Percentiles rank a stretch among this genome's conserved stretches.
Conservation (phyloP, 352 stramenopile species). For the Pythium graminicola region DNA sequence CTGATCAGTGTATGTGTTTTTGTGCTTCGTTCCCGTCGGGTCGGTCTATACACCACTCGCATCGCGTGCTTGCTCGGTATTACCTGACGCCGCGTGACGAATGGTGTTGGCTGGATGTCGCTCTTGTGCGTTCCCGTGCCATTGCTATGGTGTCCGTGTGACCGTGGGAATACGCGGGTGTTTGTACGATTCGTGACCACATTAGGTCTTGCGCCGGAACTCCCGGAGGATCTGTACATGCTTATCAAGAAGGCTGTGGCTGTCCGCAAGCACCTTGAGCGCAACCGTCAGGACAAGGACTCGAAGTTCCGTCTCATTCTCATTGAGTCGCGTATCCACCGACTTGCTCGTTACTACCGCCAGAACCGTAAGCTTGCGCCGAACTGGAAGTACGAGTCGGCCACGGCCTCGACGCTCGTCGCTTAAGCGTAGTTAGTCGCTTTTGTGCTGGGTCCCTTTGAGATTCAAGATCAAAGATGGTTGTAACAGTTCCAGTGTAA, state of each 20-base stretch:
- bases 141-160: slow-evolving; percentile 38
- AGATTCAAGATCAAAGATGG: slow-evolving; percentile 24
- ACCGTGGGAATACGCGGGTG: slow-evolving; percentile 82
- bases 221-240: slow-evolving; percentile 99
- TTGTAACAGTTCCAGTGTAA: slow-evolving; percentile 3
- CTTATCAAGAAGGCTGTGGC: slow-evolving; percentile 99
- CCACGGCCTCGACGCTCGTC: slow-evolving; percentile 97
- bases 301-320: slow-evolving; percentile 99
- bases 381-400: slow-evolving; percentile 99
- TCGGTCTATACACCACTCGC: neutral
- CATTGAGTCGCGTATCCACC: slow-evolving; percentile 99
- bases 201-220: slow-evolving; percentile 94
- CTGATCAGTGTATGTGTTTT: slow-evolving; percentile 25
- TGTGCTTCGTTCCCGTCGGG: slow-evolving; percentile 10
- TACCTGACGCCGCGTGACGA: slow-evolving; percentile 73
- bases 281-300: slow-evolving; percentile 99
- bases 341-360: slow-evolving; percentile 98
- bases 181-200: slow-evolving; percentile 3
- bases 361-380: slow-evolving; percentile 97
- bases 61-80: slow-evolving; percentile 51
- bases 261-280: slow-evolving; percentile 99
- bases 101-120: slow-evolving; percentile 20
- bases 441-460: slow-evolving; percentile 9
- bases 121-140: slow-evolving; percentile 10
- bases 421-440: slow-evolving; percentile 81